Percentiles rank a stretch among this genome's conserved stretches.
Evolutionary conservation across 2,329 filamentous ascomycete genomes (phyloP).

Genomic region (Neoscytalidium dimidiatum): DNA sequence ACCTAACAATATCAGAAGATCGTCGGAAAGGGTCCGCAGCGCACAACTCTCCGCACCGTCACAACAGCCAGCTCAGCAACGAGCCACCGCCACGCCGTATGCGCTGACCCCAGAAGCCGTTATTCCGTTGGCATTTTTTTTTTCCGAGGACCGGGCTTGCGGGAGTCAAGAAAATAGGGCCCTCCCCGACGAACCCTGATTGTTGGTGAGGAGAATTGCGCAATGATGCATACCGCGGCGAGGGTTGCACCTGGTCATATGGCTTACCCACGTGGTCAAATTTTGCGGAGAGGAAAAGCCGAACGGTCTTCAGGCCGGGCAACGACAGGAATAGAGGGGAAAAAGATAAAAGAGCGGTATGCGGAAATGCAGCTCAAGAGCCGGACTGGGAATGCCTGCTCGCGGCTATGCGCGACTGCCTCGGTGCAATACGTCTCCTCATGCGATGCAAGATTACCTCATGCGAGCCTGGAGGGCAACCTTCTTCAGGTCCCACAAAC

Average conservation of each 20-base stretch:
- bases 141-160: neutral
- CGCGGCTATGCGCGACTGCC: neutral
- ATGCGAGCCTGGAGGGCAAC: neutral
- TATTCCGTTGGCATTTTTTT: neutral
- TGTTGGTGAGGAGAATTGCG: neutral
- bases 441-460: neutral
- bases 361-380: neutral
- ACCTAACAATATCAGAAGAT: neutral
- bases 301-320: neutral
- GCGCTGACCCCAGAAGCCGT: neutral
- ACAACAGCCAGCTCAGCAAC: neutral
- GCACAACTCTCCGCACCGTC: neutral
- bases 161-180: slow-evolving; percentile 1
- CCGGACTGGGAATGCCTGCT: neutral
- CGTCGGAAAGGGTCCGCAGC: neutral
- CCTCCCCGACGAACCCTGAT: neutral
- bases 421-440: neutral
- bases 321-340: no score
- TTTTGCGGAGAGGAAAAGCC: neutral
- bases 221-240: neutral
- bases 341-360: neutral
- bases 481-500: neutral
- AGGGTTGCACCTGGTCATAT: neutral
- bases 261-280: neutral
- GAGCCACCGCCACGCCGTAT: neutral